A percentile compares a stretch with the other conserved stretches of the same genome.
Conservation (phyloP, 345 rosid species). For the Erucastrum elatum region DNA sequence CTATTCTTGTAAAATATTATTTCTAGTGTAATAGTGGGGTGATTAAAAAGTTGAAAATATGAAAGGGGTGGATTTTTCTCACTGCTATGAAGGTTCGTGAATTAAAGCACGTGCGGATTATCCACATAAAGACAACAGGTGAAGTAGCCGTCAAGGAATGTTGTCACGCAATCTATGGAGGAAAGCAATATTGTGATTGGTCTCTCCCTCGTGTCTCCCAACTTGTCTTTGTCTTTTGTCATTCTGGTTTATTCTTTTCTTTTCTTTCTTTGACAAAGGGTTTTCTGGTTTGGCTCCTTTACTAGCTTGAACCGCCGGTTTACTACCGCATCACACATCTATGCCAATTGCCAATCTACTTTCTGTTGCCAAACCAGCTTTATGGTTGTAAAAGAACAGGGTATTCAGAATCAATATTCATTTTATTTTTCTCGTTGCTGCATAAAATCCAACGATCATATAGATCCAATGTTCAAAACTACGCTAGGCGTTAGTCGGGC, state of each 20-base stretch:
- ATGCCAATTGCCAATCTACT: neutral
- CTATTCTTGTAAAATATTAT: neutral
- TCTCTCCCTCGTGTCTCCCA: slow-evolving; percentile 25
- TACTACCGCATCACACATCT: neutral
- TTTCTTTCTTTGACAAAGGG: no score
- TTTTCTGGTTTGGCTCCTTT: neutral
- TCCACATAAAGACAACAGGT: slow-evolving; percentile 11
- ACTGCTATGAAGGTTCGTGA: slow-evolving; percentile 40
- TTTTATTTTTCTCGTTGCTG: neutral
- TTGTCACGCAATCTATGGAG: slow-evolving; percentile 36
- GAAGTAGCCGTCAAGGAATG: slow-evolving; percentile 28
- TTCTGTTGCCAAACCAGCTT: neutral
- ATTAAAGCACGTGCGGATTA: slow-evolving; percentile 37
- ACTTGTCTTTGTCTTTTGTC: slow-evolving; percentile 25
- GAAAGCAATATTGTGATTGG: slow-evolving; percentile 39
- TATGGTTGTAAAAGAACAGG: neutral
- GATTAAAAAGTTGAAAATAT: slow-evolving; percentile 24
- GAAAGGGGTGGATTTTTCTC: slow-evolving; percentile 22
- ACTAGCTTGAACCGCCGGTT: slow-evolving; percentile 16
- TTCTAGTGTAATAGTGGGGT: slow-evolving; percentile 17
- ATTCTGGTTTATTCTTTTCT: neutral
- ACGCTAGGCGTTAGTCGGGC: no score
- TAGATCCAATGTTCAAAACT: neutral
- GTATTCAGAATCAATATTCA: neutral
- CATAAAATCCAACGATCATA: neutral